These are phyloP conservation scores for Termitomyces sp. DNA, from an alignment of 768 basidiomycete genomes.

Conservation along the genomic window DNA sequence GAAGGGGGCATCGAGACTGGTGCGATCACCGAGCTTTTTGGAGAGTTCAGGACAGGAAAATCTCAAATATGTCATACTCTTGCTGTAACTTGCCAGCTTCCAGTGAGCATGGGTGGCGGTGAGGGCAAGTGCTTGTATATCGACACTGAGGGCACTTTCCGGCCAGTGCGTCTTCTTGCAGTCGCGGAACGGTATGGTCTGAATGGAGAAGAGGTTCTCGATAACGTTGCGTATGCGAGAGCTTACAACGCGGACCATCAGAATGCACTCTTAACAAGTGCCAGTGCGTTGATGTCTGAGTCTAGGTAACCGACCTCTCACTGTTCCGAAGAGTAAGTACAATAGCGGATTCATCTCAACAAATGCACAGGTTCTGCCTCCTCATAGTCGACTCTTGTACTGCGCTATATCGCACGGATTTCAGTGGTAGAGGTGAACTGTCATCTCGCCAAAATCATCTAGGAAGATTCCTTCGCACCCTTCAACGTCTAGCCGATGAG, in stretches of 20 bases:
- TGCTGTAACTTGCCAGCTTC: constrained; percentile 96
- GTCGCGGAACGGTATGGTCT: constrained; percentile 96
- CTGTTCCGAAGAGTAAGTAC: not conserved
- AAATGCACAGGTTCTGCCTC: constrained; percentile 73
- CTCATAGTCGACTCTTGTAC: constrained; percentile 97
- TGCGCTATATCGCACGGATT: constrained; percentile 92
- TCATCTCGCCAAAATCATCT: constrained; percentile 94
- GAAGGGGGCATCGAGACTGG: constrained; percentile 96
- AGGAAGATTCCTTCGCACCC: constrained; percentile 89
- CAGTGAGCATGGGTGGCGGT: constrained; percentile 96
- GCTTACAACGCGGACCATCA: constrained; percentile 99
- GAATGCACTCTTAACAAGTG: constrained; percentile 79
- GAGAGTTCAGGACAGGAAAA: constrained; percentile 98
- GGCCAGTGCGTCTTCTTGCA: constrained; percentile 89
- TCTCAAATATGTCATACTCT: constrained; percentile 97
- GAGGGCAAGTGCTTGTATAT: constrained; percentile 99
- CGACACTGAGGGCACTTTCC: constrained; percentile 98
- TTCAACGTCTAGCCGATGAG: constrained; percentile 95
- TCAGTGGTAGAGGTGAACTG: constrained; percentile 90
- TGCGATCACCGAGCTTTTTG: constrained; percentile 96
- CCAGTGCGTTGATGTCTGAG: constrained; percentile 98
- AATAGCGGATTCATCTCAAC: constrained; percentile 3
- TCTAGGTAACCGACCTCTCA: constrained; percentile 65
- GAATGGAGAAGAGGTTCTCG: constrained; percentile 95
- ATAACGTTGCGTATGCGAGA: constrained; percentile 97